Evolutionary conservation across 169 alveolate genomes (phyloP).

Genomic region (Miamiensis avidus): DNA sequence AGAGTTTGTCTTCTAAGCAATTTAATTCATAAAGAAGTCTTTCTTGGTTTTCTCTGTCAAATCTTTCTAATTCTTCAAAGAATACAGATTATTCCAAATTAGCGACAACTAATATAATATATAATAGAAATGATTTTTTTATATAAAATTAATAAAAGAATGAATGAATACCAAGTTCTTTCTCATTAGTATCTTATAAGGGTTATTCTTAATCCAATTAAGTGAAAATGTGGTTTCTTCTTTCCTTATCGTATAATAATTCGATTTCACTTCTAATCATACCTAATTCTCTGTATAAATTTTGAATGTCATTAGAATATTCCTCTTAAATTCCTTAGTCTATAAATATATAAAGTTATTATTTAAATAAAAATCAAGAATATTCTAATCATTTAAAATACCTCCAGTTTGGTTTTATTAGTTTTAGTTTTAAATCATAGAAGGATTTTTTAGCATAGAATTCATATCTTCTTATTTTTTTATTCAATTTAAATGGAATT

Average conservation of each 20-base stretch:
- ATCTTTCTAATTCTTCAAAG: conserved; percentile 27
- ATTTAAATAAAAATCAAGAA: not conserved
- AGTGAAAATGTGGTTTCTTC: conserved; percentile 1
- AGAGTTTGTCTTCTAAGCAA: conserved; percentile 23
- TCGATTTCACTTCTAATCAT: conserved; percentile 31
- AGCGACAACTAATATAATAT: conserved; percentile 16
- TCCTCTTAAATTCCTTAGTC: not conserved
- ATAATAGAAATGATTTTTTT: too few species aligned
- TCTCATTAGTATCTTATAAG: not conserved
- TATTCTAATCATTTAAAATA: too few species aligned
- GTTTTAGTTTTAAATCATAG: not conserved
- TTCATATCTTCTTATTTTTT: conserved; percentile 16
- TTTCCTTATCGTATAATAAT: conserved; percentile 17
- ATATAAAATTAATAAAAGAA: too few species aligned
- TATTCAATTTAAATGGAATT: conserved; percentile 2
- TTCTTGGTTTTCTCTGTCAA: conserved; percentile 26
- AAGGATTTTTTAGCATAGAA: not conserved
- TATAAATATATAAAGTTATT: not conserved
- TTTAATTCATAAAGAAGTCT: conserved; percentile 21
- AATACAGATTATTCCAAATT: conserved; percentile 21
- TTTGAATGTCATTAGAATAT: conserved; percentile 3
- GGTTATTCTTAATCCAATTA: not conserved
- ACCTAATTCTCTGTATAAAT: conserved; percentile 22
- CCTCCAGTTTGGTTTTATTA: not conserved
- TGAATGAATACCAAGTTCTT: not conserved